Percentiles rank a stretch among this genome's conserved stretches.
These are phyloP conservation scores for Yarrowia sp. DNA, from an alignment of 805 yeast genomes.

Conservation along the genomic window DNA sequence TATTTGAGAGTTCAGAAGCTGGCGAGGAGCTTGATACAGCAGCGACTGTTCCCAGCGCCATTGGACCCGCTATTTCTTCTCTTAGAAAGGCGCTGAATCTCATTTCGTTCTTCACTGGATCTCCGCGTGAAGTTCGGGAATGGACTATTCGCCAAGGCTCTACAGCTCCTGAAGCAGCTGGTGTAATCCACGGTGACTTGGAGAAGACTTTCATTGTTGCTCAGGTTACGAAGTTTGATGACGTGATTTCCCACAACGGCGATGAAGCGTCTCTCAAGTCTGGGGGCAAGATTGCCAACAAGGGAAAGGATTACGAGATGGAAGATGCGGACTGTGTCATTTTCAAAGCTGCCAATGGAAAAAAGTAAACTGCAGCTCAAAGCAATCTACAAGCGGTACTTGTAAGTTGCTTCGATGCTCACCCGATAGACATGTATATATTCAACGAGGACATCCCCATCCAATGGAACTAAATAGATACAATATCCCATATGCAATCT, in stretches of 20 bases:
- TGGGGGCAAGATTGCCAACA: slow-evolving; percentile 65
- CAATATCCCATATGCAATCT: too few species aligned
- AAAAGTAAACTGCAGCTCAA: slow-evolving; percentile 4
- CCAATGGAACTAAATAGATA: too few species aligned
- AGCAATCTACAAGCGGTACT: too few species aligned
- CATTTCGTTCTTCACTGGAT: slow-evolving; percentile 88
- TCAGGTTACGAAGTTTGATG: slow-evolving; percentile 71
- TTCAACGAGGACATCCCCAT: too few species aligned
- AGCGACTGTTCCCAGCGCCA: slow-evolving; percentile 39
- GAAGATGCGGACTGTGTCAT: slow-evolving; percentile 85
- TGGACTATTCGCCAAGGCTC: slow-evolving; percentile 84
- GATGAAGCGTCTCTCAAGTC: slow-evolving; percentile 63
- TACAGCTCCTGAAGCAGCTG: slow-evolving; percentile 89
- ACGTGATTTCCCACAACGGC: slow-evolving; percentile 56
- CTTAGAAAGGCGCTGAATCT: slow-evolving; percentile 74
- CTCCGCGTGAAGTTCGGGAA: slow-evolving; percentile 82
- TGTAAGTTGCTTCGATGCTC: too few species aligned
- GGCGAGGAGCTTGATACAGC: slow-evolving; percentile 47
- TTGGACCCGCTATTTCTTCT: slow-evolving; percentile 65
- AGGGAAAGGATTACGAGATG: slow-evolving; percentile 79
- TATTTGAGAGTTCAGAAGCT: slow-evolving; percentile 57
- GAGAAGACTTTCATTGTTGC: slow-evolving; percentile 83
- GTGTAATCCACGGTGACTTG: slow-evolving; percentile 84
- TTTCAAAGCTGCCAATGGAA: slow-evolving; percentile 59
- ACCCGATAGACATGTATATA: too few species aligned